A percentile compares a stretch with the other conserved stretches of the same genome.
Evolutionary conservation across 768 basidiomycete species (phyloP).

Genomic region (Pleurotus cornucopiae): DNA sequence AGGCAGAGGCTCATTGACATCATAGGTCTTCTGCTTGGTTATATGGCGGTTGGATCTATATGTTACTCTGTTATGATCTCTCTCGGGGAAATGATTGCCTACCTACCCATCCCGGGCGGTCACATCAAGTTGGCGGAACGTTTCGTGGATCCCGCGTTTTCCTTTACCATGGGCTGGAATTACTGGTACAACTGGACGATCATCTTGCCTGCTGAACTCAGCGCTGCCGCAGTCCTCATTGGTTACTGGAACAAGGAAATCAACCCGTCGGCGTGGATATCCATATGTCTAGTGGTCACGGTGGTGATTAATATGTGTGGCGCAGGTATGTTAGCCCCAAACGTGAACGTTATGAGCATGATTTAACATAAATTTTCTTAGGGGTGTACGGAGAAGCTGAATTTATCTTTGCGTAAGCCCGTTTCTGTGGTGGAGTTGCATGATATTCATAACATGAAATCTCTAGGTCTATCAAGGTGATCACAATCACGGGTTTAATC

Average conservation of each 20-base stretch:
- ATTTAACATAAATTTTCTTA: constrained; percentile 11
- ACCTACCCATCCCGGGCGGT: constrained; percentile 72
- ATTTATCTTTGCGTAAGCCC: constrained; percentile 77
- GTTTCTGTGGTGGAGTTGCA: constrained; percentile 19
- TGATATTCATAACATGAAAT: not conserved
- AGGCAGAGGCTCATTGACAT: not conserved
- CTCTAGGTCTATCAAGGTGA: constrained; percentile 77
- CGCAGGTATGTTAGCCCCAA: constrained; percentile 36
- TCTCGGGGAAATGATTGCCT: constrained; percentile 73
- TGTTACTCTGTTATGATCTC: constrained; percentile 64
- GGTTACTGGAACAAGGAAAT: constrained; percentile 59
- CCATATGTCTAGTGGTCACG: constrained; percentile 71
- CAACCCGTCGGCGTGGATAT: constrained; percentile 76
- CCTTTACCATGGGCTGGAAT: constrained; percentile 30
- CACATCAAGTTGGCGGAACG: constrained; percentile 81
- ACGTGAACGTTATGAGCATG: not conserved
- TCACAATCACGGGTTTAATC: constrained; percentile 72
- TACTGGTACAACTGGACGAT: constrained; percentile 63
- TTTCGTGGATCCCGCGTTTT: constrained; percentile 71
- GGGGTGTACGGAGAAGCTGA: constrained; percentile 82
- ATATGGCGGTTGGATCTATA: constrained; percentile 57
- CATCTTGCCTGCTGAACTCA: constrained; percentile 68
- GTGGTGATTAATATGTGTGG: constrained; percentile 74
- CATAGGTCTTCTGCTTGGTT: constrained; percentile 66
- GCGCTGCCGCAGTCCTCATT: constrained; percentile 73